Evolutionary conservation across 768 basidiomycete genomes (phyloP).

Genomic region (Rhodosporidiobolus sp.): DNA sequence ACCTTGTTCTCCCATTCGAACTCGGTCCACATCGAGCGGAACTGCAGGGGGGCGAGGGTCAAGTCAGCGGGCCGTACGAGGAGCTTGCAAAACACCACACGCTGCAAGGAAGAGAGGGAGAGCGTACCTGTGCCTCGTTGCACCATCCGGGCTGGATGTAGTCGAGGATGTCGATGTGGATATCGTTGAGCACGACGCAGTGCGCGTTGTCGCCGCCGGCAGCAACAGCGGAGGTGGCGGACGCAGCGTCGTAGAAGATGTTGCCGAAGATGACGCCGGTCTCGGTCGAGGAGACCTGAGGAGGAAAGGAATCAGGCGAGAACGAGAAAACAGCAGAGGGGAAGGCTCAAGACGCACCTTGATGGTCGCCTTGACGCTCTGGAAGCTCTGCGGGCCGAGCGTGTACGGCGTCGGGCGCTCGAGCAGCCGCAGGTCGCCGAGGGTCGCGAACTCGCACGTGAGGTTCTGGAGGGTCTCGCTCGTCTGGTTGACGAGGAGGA

Average conservation of each 20-base stretch:
- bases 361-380: conserved; percentile 96
- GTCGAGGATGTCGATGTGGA: conserved; percentile 98
- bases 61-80: too few species aligned
- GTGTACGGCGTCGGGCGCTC: conserved; percentile 93
- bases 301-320: not conserved
- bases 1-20: conserved; percentile 99
- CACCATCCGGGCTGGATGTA: conserved; percentile 96
- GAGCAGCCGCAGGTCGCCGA: conserved; percentile 94
- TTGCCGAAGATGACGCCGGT: conserved; percentile 98
- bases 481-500: conserved; percentile 94
- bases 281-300: conserved; percentile 80
- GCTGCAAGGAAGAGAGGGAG: conserved; percentile 5
- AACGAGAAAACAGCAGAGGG: too few species aligned
- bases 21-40: conserved; percentile 98
- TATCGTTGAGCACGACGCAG: conserved; percentile 92
- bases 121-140: conserved; percentile 84
- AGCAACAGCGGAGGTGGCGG: conserved; percentile 52
- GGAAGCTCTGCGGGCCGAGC: conserved; percentile 93
- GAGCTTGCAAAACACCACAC: too few species aligned
- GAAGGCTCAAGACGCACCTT: conserved; percentile 57
- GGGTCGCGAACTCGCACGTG: conserved; percentile 92
- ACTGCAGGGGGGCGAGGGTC: conserved; percentile 53
- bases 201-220: conserved; percentile 27
- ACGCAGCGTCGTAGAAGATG: conserved; percentile 90
- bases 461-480: conserved; percentile 90